Evolutionary conservation across 2,329 filamentous ascomycete genomes (phyloP).

Genomic region (Paecilomyces dactylethromorphus): DNA sequence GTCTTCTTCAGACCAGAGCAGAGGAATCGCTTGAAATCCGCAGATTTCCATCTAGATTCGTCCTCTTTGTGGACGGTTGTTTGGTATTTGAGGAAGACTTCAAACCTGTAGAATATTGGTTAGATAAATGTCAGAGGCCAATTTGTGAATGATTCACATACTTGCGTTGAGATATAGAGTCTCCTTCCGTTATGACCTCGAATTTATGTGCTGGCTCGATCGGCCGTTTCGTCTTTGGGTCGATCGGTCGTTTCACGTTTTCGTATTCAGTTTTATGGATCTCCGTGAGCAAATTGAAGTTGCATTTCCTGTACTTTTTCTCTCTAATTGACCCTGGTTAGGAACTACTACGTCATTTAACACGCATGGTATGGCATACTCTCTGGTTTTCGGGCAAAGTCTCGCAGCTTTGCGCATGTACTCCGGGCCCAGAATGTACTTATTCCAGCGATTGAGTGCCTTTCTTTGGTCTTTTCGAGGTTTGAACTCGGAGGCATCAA

Average conservation of each 20-base stretch:
- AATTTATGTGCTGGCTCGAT: constrained; percentile 45
- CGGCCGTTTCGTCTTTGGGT: constrained; percentile 35
- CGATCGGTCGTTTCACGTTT: constrained; percentile 36
- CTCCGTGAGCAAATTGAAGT: constrained; percentile 36
- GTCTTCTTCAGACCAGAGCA: constrained; percentile 40
- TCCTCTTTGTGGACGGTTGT: constrained; percentile 40
- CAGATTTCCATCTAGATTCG: constrained; percentile 35
- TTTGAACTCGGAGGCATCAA: constrained; percentile 37
- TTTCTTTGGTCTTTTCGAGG: constrained; percentile 41
- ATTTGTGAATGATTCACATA: constrained; percentile 14
- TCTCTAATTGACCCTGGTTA: constrained; percentile 24
- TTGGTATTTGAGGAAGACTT: constrained; percentile 43
- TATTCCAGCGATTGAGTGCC: constrained; percentile 44
- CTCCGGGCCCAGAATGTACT: constrained; percentile 40
- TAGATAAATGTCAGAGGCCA: background rate
- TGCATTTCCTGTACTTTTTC: constrained; percentile 35
- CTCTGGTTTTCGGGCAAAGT: constrained; percentile 38
- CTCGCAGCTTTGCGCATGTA: constrained; percentile 40
- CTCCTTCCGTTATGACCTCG: constrained; percentile 42
- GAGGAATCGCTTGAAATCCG: constrained; percentile 42
- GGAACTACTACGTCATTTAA: background rate
- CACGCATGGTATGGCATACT: constrained; percentile 21
- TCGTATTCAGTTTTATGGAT: constrained; percentile 41
- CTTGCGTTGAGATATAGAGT: constrained; percentile 42
- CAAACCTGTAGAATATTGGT: constrained; percentile 24